Conservation (phyloP, 192 early-diverging fungal species). For the Mortierella alpina region DNA sequence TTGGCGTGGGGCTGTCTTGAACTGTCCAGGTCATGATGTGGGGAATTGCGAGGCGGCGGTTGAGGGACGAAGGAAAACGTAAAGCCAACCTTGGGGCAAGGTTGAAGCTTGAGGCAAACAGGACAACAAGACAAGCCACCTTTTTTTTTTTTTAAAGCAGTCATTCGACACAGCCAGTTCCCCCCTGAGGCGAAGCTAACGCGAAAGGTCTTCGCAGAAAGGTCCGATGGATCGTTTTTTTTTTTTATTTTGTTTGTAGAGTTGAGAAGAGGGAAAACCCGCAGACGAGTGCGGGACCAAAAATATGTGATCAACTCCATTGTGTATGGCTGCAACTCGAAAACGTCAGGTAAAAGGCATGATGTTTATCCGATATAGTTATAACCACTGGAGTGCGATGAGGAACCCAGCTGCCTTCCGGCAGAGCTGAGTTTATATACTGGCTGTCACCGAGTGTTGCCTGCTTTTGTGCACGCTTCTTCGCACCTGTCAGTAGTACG, state of each 20-base stretch:
- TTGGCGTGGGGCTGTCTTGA: slow-evolving; percentile 19
- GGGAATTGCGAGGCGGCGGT: neutral
- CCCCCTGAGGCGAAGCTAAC: neutral
- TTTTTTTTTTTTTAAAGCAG: slow-evolving; percentile 22
- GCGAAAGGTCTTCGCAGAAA: too few relatives aligned
- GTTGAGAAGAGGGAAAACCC: neutral
- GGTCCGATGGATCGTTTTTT: too few relatives aligned
- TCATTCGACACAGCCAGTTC: neutral
- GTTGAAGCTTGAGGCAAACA: neutral
- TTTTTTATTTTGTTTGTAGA: neutral
- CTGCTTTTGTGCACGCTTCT: too few relatives aligned
- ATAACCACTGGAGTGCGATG: slow-evolving; percentile 49
- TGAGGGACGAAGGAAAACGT: neutral
- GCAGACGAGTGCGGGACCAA: slow-evolving; percentile 13
- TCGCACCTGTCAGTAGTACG: too few relatives aligned
- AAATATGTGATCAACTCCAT: slow-evolving; percentile 22
- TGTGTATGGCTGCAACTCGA: slow-evolving; percentile 43
- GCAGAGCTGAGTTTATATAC: too few relatives aligned
- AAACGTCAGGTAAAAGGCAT: slow-evolving; percentile 56
- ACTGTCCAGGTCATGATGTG: slow-evolving; percentile 43
- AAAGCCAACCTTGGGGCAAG: neutral
- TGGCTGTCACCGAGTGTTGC: too few relatives aligned
- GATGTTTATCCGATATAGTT: slow-evolving; percentile 50
- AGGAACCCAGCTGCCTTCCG: neutral
- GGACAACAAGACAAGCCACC: slow-evolving; percentile 9